phyloP scores from a whole-genome alignment of 164 flowering plant species.

The Tinospora cordifolia region DNA sequence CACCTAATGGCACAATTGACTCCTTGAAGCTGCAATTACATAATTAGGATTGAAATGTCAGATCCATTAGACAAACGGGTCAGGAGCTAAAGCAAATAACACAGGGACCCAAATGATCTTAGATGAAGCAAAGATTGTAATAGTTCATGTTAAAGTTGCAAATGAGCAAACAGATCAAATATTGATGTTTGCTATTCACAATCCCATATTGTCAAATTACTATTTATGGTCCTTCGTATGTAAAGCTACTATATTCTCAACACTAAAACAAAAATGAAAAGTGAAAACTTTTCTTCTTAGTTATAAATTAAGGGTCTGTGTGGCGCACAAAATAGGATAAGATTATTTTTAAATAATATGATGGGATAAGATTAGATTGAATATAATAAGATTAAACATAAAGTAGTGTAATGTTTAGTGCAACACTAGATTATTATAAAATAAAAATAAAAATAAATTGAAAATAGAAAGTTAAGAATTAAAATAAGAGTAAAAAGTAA shows the following conservation, averaged over 20 bases:
- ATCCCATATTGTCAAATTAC: too few species aligned
- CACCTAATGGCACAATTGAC: slow-evolving; percentile 72
- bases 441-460: too few species aligned
- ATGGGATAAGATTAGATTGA: too few species aligned
- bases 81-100: slow-evolving; percentile 29
- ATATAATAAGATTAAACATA: too few species aligned
- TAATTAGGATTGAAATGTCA: slow-evolving; percentile 45
- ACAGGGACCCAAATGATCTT: background rate
- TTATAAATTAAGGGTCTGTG: too few species aligned
- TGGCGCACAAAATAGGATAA: too few species aligned
- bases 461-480: too few species aligned
- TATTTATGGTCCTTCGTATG: background rate
- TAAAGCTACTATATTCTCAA: background rate
- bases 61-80: slow-evolving; percentile 29
- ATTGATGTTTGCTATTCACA: background rate
- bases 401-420: too few species aligned
- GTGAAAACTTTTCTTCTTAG: background rate
- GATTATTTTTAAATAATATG: too few species aligned
- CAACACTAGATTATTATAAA: too few species aligned
- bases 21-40: slow-evolving; percentile 73
- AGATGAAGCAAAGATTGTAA: background rate
- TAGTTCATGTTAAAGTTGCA: background rate
- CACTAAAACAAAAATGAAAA: background rate
- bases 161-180: background rate
- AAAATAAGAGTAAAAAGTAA: too few species aligned